Base-by-base conservation (phyloP, 352 stramenopile species). In the Phytophthora hibernalis region DNA sequence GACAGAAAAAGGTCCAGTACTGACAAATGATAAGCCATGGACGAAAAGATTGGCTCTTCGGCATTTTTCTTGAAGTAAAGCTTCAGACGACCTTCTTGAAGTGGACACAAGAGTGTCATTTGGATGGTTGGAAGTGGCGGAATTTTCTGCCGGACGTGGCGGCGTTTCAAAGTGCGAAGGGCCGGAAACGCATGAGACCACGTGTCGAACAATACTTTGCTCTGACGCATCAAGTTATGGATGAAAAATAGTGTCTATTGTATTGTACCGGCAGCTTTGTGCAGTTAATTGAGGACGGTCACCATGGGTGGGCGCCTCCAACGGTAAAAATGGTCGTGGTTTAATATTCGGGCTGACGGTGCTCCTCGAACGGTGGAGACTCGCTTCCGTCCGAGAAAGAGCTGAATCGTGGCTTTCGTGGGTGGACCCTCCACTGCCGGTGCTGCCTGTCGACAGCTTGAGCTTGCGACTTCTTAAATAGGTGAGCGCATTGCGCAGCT, bases 401-500 rank as follows among this genome's bases (percentile, higher is more conserved):
- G 65, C 74, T 67, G 55, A 73, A 80, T 62, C 69, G 74, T 56
- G 77, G 79, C 57, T 89, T 85, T 58, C 69, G 66, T 4, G 65
- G 57, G 37, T 24, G 0, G 54, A 62, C 3, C 57, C 55, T 16
- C 54, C 54, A 16, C 54, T 69, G 40, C 58, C 70, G 3, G 55
- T 47, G 20, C 44, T 55, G 16, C 50, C 63, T 8, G 52, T 71
- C 5, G 60, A 72, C 30, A 77, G 49, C 61, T 85, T 88, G 56
- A 90, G 70, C 61, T 90, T 91, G 37, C 84, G 82, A 59, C 72
- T 91, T 75, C 80, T 78, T 79, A 93, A 80, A 83, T 93, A 93
- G 33, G 84, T 93, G 40, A 93, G 70, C 18, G 84, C 84, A 56
- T 93, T 93, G 57, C 84, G 82, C 43, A 93, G 70, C 66, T 93